Evolutionary conservation across 805 yeast species (phyloP), one percentile per base, ranked within the genome.

Genomic region (Deakozyma indianensis): DNA sequence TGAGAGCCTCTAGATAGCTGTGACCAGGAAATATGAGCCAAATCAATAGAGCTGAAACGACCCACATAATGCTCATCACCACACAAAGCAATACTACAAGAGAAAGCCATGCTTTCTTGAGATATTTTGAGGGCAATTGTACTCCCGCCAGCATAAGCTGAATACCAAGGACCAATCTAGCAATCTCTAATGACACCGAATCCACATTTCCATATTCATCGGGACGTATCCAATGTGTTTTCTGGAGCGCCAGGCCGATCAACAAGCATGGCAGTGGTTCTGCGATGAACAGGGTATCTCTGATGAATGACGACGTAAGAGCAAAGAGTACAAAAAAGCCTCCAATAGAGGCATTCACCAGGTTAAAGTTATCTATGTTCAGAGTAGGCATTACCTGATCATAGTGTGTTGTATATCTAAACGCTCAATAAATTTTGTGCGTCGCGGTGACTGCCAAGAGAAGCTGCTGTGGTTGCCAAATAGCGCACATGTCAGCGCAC

Each of bases 181-280:
- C 41, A 15, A 88, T 69, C 56, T 87, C 96, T 51, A 86, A 66
- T 0, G 96, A 86, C 51, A 88, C 75, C 45, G 71, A 70, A 60
- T 88, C 95, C 1, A 83, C 63, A 56, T 86, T 80, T 1, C 94
- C 94, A 96, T 96, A 87, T 3, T 72, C 64, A 4, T 75, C 61
- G 2, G 96, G 96, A 47, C 79, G 62, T 56, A 87, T 83, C 94
- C 95, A 84, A 47, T 78, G 65, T 27, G 38, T 42, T 42, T 42
- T 24, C 21, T 42, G 29, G 20, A 42, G 27, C 5, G 38, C 23
- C 20, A 42, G 40, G 16, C 44, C 44, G 16, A 42, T 25, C 15
- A 42, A 42, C 29, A 42, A 22, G 16, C 44, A 42, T 5, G 44
- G 44, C n/a, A 42, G 16, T 7, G 44, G 44, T 21, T 42, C 44